Base-by-base conservation (phyloP, 2,329 filamentous ascomycete species). In the Uncinocarpus reesii region DNA sequence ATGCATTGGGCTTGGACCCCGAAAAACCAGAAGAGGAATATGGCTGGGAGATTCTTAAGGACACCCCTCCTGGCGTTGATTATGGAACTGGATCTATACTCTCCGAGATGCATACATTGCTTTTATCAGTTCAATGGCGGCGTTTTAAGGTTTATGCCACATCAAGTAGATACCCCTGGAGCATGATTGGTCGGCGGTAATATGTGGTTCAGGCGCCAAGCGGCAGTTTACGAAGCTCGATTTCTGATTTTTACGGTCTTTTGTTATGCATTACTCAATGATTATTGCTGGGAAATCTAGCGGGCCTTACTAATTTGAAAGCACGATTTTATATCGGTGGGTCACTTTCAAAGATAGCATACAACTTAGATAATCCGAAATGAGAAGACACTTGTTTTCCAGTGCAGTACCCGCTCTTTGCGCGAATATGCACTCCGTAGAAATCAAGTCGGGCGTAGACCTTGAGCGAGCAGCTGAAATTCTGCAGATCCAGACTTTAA, bases 11-110 rank as follows among this genome's bases (percentile, higher is more conserved):
- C 2, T 67, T 73, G 66, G 70, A 73, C 51, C 57, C 65, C 1
- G 70, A 74, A 58, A 69, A 66, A 50, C 64, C 65, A 1, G 70
- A 74, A 50, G 69, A 73, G 23, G 71, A 74, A 57, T 71, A 64
- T 49, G 71, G 71, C 21, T 73, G 67, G 65, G 68, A 70, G 51
- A 67, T 72, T 38, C 57, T 73, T 37, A 71, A 71, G 57, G 64
- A 71, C 53, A 35, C 43, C 32, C 53, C 53, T 26, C 41, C 47
- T 7, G 47, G 52, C 20, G 45, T 34, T 26, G 53, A 52, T 31
- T 55, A 48, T 36, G 34, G 23, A 20, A 38, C 11, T 6, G 20
- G 2, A 3, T 34, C 18, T 35, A 13, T 7, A 24, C 20, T 18
- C 21, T 36, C 31, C 21, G 18, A 32, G 20, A 2, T 13, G 31